Base-by-base conservation (phyloP, 2,329 filamentous ascomycete species). In the Fusarium floridanum region DNA sequence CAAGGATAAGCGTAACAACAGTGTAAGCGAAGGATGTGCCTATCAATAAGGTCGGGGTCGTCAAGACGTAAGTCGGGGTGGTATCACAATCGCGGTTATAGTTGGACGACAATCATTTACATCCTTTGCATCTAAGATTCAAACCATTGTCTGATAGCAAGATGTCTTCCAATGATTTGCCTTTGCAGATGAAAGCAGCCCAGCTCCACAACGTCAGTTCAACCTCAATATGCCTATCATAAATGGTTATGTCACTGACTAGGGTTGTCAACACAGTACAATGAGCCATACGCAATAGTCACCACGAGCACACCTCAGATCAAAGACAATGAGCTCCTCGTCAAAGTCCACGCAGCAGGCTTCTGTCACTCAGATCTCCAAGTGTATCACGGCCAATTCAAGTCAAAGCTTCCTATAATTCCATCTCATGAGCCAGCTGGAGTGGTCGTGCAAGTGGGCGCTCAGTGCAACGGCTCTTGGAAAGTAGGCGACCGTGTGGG, bases 291-390 rank as follows among this genome's bases (percentile, higher is more conserved):
- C 39, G 70, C 74, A 14, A 48, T 82, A 6, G 72, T 68, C 1
- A 61, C 61, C 14, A 70, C 63, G 20, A 65, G 69, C 16, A 63
- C 77, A 0, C 81, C 81, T 5, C 34, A 45, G 6, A 76, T 81
- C 34, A 71, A 66, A 27, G 75, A 77, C 11, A 53, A 75, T 56
- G 79, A 82, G 24, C 75, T 83, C 5, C 77, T 83, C 20, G 66
- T 84, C 65, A 74, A 75, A 32, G 71, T 83, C 50, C 71, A 80
- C 34, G 82, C 82, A 4, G 82, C 82, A 8, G 80, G 82, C 1
- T 83, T 83, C 72, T 83, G 82, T 64, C 82, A 83, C 59, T 83
- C 82, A 3, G 82, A 83, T 53, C 70, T 81, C 10, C 82, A 83
- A 63, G 82, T 82, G 10, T 66, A 81, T 2, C 78, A 81, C 10